Evolutionary conservation across 768 basidiomycete species (phyloP).

Genomic region (Russula ochroleuca): DNA sequence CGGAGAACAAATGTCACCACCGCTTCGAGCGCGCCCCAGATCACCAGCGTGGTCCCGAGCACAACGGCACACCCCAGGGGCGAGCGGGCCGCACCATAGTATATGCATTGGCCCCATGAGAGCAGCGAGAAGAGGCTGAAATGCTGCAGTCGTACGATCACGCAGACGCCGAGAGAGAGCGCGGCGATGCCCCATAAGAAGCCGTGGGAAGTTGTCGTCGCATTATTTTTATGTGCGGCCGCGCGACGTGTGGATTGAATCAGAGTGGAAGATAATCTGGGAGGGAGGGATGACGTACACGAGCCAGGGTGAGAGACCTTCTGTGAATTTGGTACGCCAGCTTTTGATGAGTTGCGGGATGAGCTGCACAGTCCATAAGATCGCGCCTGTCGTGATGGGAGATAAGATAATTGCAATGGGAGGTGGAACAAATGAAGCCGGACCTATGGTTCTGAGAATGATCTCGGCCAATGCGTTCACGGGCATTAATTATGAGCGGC

Average conservation of each 20-base stretch:
- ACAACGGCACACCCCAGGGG: slow-evolving; percentile 35
- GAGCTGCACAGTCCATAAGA: slow-evolving; percentile 64
- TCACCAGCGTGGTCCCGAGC: slow-evolving; percentile 38
- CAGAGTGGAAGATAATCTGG: no score
- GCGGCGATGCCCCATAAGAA: slow-evolving; percentile 59
- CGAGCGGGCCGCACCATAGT: slow-evolving; percentile 52
- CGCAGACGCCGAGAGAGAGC: slow-evolving; percentile 64
- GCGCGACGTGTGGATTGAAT: no score
- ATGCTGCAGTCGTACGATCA: slow-evolving; percentile 59
- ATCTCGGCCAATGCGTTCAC: slow-evolving; percentile 57
- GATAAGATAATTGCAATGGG: no score
- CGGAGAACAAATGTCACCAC: slow-evolving; percentile 55
- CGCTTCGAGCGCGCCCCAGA: slow-evolving; percentile 55
- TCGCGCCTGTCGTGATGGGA: slow-evolving; percentile 43
- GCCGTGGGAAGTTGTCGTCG: slow-evolving; percentile 33
- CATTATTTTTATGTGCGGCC: no score
- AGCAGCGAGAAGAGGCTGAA: slow-evolving; percentile 57
- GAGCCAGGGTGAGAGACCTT: slow-evolving; percentile 63
- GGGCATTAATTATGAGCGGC: slow-evolving; percentile 35
- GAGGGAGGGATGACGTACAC: slow-evolving; percentile 41
- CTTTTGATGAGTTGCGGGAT: slow-evolving; percentile 74
- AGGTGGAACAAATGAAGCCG: neutral
- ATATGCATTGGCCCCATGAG: slow-evolving; percentile 70
- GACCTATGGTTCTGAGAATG: slow-evolving; percentile 50
- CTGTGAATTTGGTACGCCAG: slow-evolving; percentile 59